Evolutionary conservation across 208 protist genomes (phyloP).

Genomic region (Acanthamoeba triangularis): DNA sequence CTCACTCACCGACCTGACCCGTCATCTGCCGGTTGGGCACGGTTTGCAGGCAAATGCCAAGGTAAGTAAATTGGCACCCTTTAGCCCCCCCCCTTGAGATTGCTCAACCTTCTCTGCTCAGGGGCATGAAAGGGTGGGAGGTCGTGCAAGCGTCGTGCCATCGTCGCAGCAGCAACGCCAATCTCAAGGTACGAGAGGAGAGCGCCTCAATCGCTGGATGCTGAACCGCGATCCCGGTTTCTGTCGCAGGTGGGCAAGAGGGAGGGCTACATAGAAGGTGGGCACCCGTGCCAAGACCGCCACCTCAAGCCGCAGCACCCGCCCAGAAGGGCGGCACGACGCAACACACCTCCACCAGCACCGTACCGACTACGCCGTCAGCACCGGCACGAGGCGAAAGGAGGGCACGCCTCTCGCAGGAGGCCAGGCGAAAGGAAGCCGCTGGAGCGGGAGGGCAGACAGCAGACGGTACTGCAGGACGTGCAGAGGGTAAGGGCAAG

Average conservation of each 20-base stretch:
- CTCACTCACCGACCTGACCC: background rate
- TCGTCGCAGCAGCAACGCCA: background rate
- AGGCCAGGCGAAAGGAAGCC: background rate
- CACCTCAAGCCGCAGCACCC: background rate
- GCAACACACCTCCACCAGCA: background rate
- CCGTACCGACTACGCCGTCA: background rate
- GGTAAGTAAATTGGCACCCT: background rate
- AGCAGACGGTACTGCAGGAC: background rate
- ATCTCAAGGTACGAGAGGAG: background rate
- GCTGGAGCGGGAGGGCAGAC: background rate
- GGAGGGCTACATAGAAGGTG: background rate
- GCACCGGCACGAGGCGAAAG: background rate
- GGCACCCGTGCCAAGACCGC: background rate
- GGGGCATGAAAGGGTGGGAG: background rate
- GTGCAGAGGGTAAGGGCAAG: background rate
- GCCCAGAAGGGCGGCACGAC: background rate
- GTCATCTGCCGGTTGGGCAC: background rate
- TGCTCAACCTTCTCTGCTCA: background rate
- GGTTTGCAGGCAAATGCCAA: background rate
- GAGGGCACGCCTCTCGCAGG: background rate
- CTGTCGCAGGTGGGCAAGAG: background rate
- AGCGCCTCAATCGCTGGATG: background rate
- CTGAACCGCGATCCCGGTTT: background rate
- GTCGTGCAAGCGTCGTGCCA: background rate
- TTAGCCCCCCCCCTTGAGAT: background rate